These are phyloP conservation scores for Venturia nashicola DNA, from an alignment of 2,329 filamentous ascomycete species.

Conservation along the genomic window DNA sequence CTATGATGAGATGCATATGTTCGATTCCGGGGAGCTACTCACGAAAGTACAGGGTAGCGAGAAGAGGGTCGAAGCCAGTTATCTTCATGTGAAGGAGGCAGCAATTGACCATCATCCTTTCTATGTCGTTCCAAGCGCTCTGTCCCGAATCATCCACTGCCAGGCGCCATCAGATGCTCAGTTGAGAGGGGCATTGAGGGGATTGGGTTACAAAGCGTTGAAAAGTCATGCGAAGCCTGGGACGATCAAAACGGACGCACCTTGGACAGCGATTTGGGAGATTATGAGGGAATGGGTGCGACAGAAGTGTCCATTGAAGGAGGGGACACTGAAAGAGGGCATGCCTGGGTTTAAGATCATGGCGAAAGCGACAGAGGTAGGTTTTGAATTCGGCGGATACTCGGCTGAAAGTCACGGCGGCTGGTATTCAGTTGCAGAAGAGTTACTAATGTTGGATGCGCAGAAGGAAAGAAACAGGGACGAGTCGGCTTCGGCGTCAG, in stretches of 20 bases:
- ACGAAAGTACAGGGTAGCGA: background rate
- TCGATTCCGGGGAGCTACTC: background rate
- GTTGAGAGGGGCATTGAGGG: conserved; percentile 67
- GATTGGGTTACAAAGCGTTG: conserved; percentile 70
- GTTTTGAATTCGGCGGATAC: background rate
- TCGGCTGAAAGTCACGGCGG: background rate
- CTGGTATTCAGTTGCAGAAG: conserved; percentile 15
- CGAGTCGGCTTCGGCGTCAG: background rate
- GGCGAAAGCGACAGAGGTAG: conserved; percentile 16
- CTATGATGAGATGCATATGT: conserved; percentile 52
- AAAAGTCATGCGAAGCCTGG: conserved; percentile 83
- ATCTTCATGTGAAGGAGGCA: conserved; percentile 19
- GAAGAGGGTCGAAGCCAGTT: conserved; percentile 12
- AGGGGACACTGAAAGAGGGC: conserved; percentile 62
- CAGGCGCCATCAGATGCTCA: conserved; percentile 66
- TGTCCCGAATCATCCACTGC: conserved; percentile 69
- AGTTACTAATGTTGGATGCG: conserved; percentile 24
- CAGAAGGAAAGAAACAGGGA: background rate
- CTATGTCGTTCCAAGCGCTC: conserved; percentile 65
- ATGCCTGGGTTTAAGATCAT: conserved; percentile 63
- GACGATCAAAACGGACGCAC: conserved; percentile 86
- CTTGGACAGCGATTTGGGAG: conserved; percentile 83
- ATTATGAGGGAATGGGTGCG: conserved; percentile 85
- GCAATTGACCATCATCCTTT: conserved; percentile 65
- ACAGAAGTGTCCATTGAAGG: conserved; percentile 67